Conservation (phyloP, 176 grass and related monocot species). For the barley (Hordeum vulgare) region MorexV3_pseudomolecules_assembly NC_058524.1:568608372-568608871, state of each 20-base stretch:
- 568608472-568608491: neutral
- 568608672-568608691: neutral
- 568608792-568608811: too few relatives aligned
- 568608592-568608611: constrained; percentile 67
- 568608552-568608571: constrained; percentile 92
- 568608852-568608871: too few relatives aligned
- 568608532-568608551: constrained; percentile 63
- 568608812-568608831: too few relatives aligned
- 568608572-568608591: constrained; percentile 77
- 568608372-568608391: constrained; percentile 98
- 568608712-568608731: neutral
- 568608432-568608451: constrained; percentile 58
- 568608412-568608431: constrained; percentile 70
- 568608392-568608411: constrained; percentile 87
- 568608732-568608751: neutral
- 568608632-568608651: constrained; percentile 84
- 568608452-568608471: neutral
- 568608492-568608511: neutral
- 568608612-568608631: constrained; percentile 83
- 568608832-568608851: too few relatives aligned
- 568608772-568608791: neutral
- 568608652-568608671: constrained; percentile 38
- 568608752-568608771: neutral
- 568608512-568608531: constrained; percentile 51
- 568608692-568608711: neutral